Conservation (phyloP, 2,329 filamentous ascomycete genomes). For the Chlorencoelia australis region DNA sequence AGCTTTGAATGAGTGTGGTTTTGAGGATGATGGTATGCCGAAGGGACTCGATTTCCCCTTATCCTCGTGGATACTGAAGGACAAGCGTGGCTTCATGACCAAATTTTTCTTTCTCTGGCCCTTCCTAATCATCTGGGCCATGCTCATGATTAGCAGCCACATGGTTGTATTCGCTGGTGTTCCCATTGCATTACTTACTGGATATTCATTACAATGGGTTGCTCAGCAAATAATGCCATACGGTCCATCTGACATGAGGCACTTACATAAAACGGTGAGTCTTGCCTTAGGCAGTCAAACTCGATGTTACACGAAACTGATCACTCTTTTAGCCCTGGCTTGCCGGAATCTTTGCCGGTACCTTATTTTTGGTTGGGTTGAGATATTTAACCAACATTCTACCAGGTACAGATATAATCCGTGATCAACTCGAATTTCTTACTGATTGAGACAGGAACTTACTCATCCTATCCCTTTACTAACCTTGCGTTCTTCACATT, state of each 20-base stretch:
- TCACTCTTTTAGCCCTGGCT: constrained; percentile 65
- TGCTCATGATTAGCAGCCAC: constrained; percentile 62
- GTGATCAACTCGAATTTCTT: constrained; percentile 20
- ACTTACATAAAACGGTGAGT: constrained; percentile 77
- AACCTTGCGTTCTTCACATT: constrained; percentile 66
- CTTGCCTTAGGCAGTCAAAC: no score
- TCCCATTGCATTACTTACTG: constrained; percentile 56
- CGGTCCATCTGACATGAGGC: constrained; percentile 79
- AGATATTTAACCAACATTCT: constrained; percentile 68
- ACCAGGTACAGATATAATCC: constrained; percentile 44
- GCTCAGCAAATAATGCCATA: constrained; percentile 71
- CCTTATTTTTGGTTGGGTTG: constrained; percentile 69
- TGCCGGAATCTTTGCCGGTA: constrained; percentile 83
- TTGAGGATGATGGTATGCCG: constrained; percentile 65
- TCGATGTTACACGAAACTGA: background rate
- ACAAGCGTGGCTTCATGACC: constrained; percentile 66
- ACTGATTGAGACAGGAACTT: constrained; percentile 45
- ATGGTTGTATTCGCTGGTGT: constrained; percentile 66
- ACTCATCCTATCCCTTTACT: constrained; percentile 55
- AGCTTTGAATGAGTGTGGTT: constrained; percentile 76
- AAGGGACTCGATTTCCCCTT: constrained; percentile 61
- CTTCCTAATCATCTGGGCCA: constrained; percentile 62
- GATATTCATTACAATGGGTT: constrained; percentile 65
- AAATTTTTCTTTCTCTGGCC: constrained; percentile 89
- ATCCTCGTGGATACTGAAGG: constrained; percentile 63